Conservation (phyloP, 2,329 filamentous ascomycete genomes). For the Aspergillus costaricaensis region DNA sequence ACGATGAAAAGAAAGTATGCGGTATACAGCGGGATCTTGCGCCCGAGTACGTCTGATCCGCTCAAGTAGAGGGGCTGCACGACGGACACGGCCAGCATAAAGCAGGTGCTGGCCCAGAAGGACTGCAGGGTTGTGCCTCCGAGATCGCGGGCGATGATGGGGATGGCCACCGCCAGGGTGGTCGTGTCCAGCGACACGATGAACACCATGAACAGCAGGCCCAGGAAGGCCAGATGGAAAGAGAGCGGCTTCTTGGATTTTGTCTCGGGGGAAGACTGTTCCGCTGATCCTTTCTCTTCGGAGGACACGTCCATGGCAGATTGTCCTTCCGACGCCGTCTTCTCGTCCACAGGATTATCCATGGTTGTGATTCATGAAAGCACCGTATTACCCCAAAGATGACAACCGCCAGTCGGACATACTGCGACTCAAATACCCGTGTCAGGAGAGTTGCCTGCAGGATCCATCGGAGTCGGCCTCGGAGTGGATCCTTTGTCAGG, state of each 20-base stretch:
- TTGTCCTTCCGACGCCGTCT: not conserved
- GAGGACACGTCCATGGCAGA: not conserved
- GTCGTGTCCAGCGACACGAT: not conserved
- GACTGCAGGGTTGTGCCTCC: slow-evolving; percentile 20
- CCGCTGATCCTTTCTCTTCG: not conserved
- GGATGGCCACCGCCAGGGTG: not conserved
- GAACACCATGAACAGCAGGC: not conserved
- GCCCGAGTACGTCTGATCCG: slow-evolving; percentile 34
- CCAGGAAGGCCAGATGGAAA: not conserved
- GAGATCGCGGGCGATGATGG: slow-evolving; percentile 22
- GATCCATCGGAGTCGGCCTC: not conserved
- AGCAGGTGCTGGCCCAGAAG: slow-evolving; percentile 25
- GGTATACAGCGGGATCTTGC: slow-evolving; percentile 37
- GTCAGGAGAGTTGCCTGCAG: not conserved
- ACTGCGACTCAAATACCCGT: not conserved
- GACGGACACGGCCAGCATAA: slow-evolving; percentile 15
- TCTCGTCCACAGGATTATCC: not conserved
- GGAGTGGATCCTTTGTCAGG: not conserved
- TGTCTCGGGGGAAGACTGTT: not conserved
- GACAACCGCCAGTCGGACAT: not conserved
- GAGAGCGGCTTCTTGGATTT: not conserved
- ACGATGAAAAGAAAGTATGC: slow-evolving; percentile 47
- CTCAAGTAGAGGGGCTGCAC: slow-evolving; percentile 22
- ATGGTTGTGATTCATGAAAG: not conserved
- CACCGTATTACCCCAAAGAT: not conserved